phyloP scores from a whole-genome alignment of 2,329 filamentous ascomycete genomes.

The Calycina herbarum region DNA sequence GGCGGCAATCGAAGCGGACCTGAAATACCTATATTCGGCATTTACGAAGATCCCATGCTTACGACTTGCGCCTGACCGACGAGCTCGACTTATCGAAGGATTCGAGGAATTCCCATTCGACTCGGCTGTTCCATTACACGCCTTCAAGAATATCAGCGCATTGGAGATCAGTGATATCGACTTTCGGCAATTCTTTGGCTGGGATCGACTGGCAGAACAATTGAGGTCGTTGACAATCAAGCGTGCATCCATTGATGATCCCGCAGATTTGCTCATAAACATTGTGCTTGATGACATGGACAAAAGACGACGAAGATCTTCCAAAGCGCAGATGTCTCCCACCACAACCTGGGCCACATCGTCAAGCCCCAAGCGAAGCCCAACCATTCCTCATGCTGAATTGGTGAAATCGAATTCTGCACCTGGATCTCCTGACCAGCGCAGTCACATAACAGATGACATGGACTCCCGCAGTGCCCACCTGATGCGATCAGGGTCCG shows the following conservation, averaged over 20 bases:
- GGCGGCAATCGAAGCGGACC: conserved; percentile 77
- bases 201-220: conserved; percentile 92
- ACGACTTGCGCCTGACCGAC: conserved; percentile 86
- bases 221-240: conserved; percentile 86
- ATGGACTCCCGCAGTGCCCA: conserved; percentile 27
- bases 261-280: conserved; percentile 83
- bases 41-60: conserved; percentile 98
- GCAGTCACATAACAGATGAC: conserved; percentile 37
- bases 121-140: conserved; percentile 91
- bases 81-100: conserved; percentile 83
- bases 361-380: conserved; percentile 61
- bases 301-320: conserved; percentile 81
- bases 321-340: conserved; percentile 80
- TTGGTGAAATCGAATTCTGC: conserved; percentile 66
- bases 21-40: conserved; percentile 95
- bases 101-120: conserved; percentile 99
- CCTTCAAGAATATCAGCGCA: conserved; percentile 94
- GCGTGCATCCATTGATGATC: conserved; percentile 84
- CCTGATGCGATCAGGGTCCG: conserved; percentile 35
- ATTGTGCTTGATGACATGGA: conserved; percentile 98
- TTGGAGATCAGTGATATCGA: conserved; percentile 95
- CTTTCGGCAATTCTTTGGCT: conserved; percentile 95
- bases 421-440: conserved; percentile 45
- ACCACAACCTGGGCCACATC: conserved; percentile 65
- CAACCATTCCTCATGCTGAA: conserved; percentile 63